Percentiles rank a stretch among this genome's conserved stretches.
Conservation (phyloP, 805 yeast species). For the Spencermartinsiella europaea region DNA sequence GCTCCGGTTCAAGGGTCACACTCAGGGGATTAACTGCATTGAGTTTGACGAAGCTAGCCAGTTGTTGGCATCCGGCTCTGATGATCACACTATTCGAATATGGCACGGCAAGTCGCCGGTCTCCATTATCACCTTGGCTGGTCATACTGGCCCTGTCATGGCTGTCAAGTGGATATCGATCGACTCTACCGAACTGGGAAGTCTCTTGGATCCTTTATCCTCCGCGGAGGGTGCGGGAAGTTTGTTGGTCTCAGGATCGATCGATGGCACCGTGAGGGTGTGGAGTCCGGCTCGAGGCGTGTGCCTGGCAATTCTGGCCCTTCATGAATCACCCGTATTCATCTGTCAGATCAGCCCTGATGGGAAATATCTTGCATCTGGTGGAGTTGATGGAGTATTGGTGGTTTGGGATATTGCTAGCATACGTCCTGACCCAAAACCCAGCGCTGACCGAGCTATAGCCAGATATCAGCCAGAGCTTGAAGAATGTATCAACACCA, state of each 20-base stretch:
- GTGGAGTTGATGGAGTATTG: slow-evolving; percentile 59
- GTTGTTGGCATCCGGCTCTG: slow-evolving; percentile 68
- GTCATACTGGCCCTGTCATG: slow-evolving; percentile 26
- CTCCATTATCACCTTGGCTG: slow-evolving; percentile 20
- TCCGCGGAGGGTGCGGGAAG: slow-evolving; percentile 12
- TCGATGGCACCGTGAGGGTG: slow-evolving; percentile 64
- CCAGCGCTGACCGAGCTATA: slow-evolving; percentile 8
- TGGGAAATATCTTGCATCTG: slow-evolving; percentile 49
- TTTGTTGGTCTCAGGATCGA: slow-evolving; percentile 48
- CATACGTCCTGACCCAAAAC: slow-evolving; percentile 1
- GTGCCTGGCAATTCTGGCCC: slow-evolving; percentile 34
- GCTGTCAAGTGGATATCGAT: slow-evolving; percentile 21
- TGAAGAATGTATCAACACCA: slow-evolving; percentile 4
- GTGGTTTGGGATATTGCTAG: slow-evolving; percentile 22
- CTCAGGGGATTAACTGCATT: slow-evolving; percentile 50
- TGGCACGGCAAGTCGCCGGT: slow-evolving; percentile 71
- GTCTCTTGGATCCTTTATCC: slow-evolving; percentile 13
- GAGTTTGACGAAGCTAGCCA: slow-evolving; percentile 48
- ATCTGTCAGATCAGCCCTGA: slow-evolving; percentile 50
- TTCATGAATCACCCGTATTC: slow-evolving; percentile 52
- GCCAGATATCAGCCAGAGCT: slow-evolving; percentile 11
- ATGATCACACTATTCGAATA: slow-evolving; percentile 64
- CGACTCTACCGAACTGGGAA: slow-evolving; percentile 3
- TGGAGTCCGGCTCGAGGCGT: slow-evolving; percentile 49
- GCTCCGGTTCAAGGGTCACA: slow-evolving; percentile 60